phyloP scores from a whole-genome alignment of 352 stramenopile species.

The Peronospora farinosa region DNA sequence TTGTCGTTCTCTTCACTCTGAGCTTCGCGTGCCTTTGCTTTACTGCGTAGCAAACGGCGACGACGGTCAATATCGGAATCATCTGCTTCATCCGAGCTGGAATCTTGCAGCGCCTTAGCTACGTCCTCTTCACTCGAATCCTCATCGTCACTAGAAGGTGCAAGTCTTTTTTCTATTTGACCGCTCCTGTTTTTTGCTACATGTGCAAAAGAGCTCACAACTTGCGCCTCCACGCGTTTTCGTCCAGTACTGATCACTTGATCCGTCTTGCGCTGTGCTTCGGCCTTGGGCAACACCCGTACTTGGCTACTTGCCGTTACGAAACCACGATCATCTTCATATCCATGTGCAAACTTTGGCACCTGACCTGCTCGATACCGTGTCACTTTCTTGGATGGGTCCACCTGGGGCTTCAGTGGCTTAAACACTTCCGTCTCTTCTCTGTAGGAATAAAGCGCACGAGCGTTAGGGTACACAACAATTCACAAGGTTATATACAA shows the following conservation, averaged over 20 bases:
- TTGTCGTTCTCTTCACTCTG: slow-evolving; percentile 4
- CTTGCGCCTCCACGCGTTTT: slow-evolving; percentile 56
- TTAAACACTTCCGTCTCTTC: slow-evolving; percentile 72
- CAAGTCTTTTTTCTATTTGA: neutral
- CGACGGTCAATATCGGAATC: slow-evolving; percentile 58
- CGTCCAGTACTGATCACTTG: slow-evolving; percentile 22
- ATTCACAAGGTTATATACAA: neutral
- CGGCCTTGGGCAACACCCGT: slow-evolving; percentile 26
- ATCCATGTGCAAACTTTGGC: slow-evolving; percentile 61
- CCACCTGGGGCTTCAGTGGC: slow-evolving; percentile 71
- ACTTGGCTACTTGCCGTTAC: slow-evolving; percentile 67
- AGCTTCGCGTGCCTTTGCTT: slow-evolving; percentile 29
- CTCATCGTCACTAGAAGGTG: slow-evolving; percentile 20
- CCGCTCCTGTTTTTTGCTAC: slow-evolving; percentile 1
- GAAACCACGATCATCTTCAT: slow-evolving; percentile 75
- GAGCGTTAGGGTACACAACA: slow-evolving; percentile 1
- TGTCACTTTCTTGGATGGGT: slow-evolving; percentile 73
- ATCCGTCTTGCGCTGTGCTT: slow-evolving; percentile 19
- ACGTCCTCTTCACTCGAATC: slow-evolving; percentile 28
- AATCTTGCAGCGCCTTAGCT: slow-evolving; percentile 60
- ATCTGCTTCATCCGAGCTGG: slow-evolving; percentile 70
- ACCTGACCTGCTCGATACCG: slow-evolving; percentile 81
- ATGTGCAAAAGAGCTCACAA: slow-evolving; percentile 27
- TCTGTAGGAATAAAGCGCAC: slow-evolving; percentile 16
- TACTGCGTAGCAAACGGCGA: slow-evolving; percentile 51